Base-by-base conservation (phyloP, 129 eudicot genomes). In the Centella asiatica region DNA sequence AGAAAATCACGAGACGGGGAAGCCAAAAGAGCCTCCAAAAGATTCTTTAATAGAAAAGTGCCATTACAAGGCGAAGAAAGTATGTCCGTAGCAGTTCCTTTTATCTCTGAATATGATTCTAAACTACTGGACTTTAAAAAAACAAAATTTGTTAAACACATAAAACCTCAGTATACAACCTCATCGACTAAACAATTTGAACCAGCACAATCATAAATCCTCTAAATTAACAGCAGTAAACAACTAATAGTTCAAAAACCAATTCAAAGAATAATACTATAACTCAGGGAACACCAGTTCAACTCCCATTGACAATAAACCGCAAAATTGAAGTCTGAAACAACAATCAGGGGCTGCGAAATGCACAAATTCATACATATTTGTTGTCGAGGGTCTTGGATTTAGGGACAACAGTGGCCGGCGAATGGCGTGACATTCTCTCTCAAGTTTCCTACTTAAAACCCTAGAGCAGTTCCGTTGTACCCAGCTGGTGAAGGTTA, bases 301-400 rank as follows among this genome's bases (percentile, higher is more conserved):
- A 37, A 37, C 12, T 37, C 42, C 42, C 42, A 8, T 37, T 37
- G 42, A 11, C 12, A 26, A 6, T 34, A 10, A 15, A 20, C 40
- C 25, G 18, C 50, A 4, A 36, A 61, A 1, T 61, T 45, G 49
- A 8, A 27, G 52, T 37, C n/a, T 37, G 7, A 18, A 28, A 10
- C 7, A 8, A n/a, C 28, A 26, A 7, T 19, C 15, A 7, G 20
- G 6, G 17, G 8, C 32, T 29, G 36, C 23, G 37, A 67, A 60
- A 22, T 46, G 1, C 26, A 44, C 18, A 37, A 70, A 29, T 61
- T 36, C 90, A 69, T 77, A 92, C 98, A 62, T 87, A 92, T 92
- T 87, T 92, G 64, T 87, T 80, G 77, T 87, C 96, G 64, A 92
- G 95, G 44, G 98, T 92, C 69, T 87, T 92, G 18, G 90, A 77